Conservation (phyloP, 345 rosid species). For the Populus nigra region DNA sequence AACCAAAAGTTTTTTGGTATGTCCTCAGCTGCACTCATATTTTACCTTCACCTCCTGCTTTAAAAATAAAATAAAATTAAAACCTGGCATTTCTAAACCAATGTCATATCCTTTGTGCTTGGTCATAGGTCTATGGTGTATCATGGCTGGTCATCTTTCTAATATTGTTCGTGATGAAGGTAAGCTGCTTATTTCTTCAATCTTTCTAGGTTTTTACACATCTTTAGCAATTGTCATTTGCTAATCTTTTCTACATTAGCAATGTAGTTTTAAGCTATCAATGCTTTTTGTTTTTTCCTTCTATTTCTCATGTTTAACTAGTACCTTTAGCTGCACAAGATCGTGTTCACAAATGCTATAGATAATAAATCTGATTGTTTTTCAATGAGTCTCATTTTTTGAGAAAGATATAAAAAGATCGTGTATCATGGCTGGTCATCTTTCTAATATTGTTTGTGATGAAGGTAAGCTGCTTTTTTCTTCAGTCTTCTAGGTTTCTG, state of each 20-base stretch:
- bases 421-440: constrained; percentile 94
- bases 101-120: constrained; percentile 6
- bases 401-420: constrained; percentile 26
- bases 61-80: neutral
- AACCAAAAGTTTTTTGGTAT: constrained; percentile 67
- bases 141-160: constrained; percentile 96
- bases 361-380: neutral
- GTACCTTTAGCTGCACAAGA: neutral
- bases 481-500: neutral
- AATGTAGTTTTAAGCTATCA: neutral
- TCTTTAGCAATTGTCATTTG: neutral
- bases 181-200: constrained; percentile 29
- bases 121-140: constrained; percentile 72
- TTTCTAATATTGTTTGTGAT: constrained; percentile 80
- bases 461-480: constrained; percentile 62
- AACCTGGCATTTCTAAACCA: neutral
- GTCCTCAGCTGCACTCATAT: constrained; percentile 6
- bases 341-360: neutral
- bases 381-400: neutral
- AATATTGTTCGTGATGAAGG: constrained; percentile 96
- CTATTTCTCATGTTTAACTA: neutral
- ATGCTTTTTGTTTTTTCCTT: neutral
- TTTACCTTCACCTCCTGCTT: neutral
- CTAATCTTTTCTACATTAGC: neutral
- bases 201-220: neutral